A percentile compares a stretch with the other conserved stretches of the same genome.
Conservation (phyloP, 192 early-diverging fungal genomes). For the Coemansia sp. region DNA sequence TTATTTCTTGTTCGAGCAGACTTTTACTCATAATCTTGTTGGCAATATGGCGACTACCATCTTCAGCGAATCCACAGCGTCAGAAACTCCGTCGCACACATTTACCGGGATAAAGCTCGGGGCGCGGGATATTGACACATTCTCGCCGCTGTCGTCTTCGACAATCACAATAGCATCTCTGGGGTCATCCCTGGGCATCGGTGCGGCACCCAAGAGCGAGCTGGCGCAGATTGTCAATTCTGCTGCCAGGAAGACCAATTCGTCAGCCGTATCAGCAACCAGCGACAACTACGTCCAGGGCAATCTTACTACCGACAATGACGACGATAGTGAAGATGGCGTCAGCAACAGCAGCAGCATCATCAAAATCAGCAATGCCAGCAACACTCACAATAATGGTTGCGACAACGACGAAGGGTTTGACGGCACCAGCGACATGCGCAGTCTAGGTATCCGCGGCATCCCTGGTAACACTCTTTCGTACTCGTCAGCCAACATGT, state of each 20-base stretch:
- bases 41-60: neutral
- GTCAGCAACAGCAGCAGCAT: too few relatives aligned
- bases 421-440: neutral
- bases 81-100: slow-evolving; percentile 1
- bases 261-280: too few relatives aligned
- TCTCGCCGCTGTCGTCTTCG: slow-evolving; percentile 49
- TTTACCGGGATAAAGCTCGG: slow-evolving; percentile 2
- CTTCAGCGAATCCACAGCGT: neutral
- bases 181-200: slow-evolving; percentile 32
- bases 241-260: neutral
- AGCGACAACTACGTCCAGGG: neutral
- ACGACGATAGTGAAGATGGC: neutral
- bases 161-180: slow-evolving; percentile 46
- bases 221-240: neutral
- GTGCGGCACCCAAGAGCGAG: neutral
- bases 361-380: neutral
- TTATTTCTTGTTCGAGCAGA: neutral
- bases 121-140: slow-evolving; percentile 26
- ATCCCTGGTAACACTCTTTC: neutral
- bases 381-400: neutral
- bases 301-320: neutral
- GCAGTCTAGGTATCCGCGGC: slow-evolving; percentile 5
- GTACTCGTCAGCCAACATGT: slow-evolving; percentile 28
- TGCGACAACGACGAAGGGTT: neutral
- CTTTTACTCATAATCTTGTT: neutral